These are phyloP conservation scores for Arachnopeziza araneosa DNA, from an alignment of 2,329 filamentous ascomycete genomes.

Conservation along the genomic window DNA sequence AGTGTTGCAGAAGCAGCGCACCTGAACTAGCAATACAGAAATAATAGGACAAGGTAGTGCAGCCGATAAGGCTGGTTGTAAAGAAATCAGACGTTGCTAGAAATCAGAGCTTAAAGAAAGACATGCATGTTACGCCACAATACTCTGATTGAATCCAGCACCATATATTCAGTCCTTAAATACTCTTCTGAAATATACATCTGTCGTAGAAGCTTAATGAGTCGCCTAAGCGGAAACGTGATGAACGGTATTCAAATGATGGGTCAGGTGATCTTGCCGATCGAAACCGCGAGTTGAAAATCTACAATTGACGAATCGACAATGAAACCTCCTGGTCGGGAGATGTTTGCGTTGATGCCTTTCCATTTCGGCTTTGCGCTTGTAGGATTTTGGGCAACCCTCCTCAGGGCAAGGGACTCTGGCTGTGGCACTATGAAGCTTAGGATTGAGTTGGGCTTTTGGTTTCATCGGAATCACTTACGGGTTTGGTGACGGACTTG, in stretches of 20 bases:
- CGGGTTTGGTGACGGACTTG: not conserved
- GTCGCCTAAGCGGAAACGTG: not conserved
- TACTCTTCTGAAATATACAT: too few relatives aligned
- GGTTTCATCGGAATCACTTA: not conserved
- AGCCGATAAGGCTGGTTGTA: too few relatives aligned
- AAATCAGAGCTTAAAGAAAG: too few relatives aligned
- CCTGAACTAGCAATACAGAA: too few relatives aligned
- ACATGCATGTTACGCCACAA: too few relatives aligned
- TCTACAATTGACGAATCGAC: not conserved
- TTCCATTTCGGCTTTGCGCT: not conserved
- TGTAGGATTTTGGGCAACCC: not conserved
- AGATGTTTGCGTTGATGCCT: not conserved
- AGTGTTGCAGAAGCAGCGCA: too few relatives aligned
- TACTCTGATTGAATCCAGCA: too few relatives aligned
- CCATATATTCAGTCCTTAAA: too few relatives aligned
- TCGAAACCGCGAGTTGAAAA: not conserved
- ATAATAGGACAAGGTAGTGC: too few relatives aligned
- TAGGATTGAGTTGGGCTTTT: not conserved
- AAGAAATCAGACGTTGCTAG: too few relatives aligned
- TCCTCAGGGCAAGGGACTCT: not conserved
- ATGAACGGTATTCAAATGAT: not conserved
- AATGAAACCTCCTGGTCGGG: not conserved
- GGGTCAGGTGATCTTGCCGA: not conserved
- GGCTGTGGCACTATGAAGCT: not conserved
- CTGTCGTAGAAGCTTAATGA: not conserved